Conservation (phyloP, 371 early-diverging fungal species). For the Rhizomucor pusillus region DNA sequence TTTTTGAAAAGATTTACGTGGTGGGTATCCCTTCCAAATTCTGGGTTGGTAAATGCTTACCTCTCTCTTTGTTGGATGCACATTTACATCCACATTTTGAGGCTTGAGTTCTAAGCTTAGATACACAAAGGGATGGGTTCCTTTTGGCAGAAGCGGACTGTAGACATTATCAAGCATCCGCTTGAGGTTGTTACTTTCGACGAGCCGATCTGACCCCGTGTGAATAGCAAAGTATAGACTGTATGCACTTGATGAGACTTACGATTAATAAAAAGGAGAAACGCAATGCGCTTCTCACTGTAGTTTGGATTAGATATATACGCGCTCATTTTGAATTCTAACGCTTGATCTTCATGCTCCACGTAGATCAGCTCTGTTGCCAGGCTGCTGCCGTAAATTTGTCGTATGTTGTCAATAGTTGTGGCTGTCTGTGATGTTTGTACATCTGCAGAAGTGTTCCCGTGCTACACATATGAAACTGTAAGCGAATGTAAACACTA, state of each 20-base stretch:
- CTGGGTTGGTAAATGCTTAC: slow-evolving; percentile 27
- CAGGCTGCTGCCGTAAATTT: slow-evolving; percentile 75
- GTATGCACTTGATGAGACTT: slow-evolving; percentile 21
- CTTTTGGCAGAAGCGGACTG: slow-evolving; percentile 78
- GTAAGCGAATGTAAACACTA: not conserved
- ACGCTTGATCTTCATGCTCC: slow-evolving; percentile 33
- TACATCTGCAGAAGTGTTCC: slow-evolving; percentile 69
- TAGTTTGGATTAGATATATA: slow-evolving; percentile 84
- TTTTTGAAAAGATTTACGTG: no score
- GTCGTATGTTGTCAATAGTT: slow-evolving; percentile 73
- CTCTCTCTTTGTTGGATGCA: slow-evolving; percentile 97
- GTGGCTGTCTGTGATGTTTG: slow-evolving; percentile 62
- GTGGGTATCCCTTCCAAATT: no score
- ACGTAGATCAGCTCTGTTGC: slow-evolving; percentile 71
- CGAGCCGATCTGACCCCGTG: slow-evolving; percentile 72
- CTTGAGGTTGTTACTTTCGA: slow-evolving; percentile 80
- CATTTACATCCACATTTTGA: slow-evolving; percentile 94
- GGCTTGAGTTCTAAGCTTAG: slow-evolving; percentile 82
- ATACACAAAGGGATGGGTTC: slow-evolving; percentile 90
- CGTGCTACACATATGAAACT: slow-evolving; percentile 40
- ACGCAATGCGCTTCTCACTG: slow-evolving; percentile 69
- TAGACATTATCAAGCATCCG: slow-evolving; percentile 81
- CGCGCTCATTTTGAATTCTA: slow-evolving; percentile 63
- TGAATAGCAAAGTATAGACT: not conserved
- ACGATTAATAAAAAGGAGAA: slow-evolving; percentile 95